Conservation (phyloP, 345 rosid genomes). For the Xanthoceras sorbifolium region DNA sequence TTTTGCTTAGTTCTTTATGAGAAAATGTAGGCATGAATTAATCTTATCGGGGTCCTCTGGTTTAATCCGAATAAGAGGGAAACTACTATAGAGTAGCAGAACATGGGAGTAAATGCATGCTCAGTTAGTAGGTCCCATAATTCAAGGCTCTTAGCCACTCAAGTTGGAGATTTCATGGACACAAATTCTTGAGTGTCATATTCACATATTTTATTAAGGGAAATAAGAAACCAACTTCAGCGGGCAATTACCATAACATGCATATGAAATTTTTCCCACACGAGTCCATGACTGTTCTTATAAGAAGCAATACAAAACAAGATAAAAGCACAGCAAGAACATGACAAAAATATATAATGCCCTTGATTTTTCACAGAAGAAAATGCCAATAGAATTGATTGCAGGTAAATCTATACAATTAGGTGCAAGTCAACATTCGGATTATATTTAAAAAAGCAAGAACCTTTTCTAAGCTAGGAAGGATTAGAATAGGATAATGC, state of each 20-base stretch:
- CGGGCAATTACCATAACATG: constrained; percentile 25
- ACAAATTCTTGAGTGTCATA: constrained; percentile 2
- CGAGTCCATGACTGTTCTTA: constrained; percentile 4
- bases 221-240: constrained; percentile 21
- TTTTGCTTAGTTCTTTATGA: neutral
- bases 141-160: constrained; percentile 29
- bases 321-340: constrained; percentile 17
- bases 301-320: constrained; percentile 16
- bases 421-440: constrained; percentile 11
- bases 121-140: constrained; percentile 9
- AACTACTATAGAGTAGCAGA: constrained; percentile 12
- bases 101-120: constrained; percentile 8
- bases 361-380: constrained; percentile 7
- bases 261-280: constrained; percentile 6
- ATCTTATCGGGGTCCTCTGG: neutral
- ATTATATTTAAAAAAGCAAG: neutral
- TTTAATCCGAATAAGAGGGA: neutral
- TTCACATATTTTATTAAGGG: constrained; percentile 29
- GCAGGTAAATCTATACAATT: constrained; percentile 18
- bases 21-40: neutral
- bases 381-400: neutral
- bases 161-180: constrained; percentile 24
- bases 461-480: constrained; percentile 2
- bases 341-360: neutral
- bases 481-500: constrained; percentile 14